These are phyloP conservation scores for Fraxinus latifolia DNA, from an alignment of 305 asterid genomes.

Conservation along the genomic window DNA sequence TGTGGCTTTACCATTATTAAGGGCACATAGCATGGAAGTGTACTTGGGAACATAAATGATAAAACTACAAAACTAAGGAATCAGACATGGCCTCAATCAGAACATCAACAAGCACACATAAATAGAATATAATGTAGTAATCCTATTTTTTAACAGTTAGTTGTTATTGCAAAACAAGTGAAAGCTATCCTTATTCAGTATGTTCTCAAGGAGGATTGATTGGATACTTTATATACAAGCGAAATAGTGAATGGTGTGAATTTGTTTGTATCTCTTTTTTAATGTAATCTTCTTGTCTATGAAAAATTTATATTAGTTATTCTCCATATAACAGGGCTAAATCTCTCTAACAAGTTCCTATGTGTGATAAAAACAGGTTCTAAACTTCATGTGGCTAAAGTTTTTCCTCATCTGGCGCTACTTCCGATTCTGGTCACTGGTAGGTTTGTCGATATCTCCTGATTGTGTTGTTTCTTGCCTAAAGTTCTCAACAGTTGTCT, in stretches of 20 bases:
- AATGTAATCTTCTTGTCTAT: not conserved
- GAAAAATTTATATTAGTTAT: constrained; percentile 2
- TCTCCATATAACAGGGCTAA: constrained; percentile 10
- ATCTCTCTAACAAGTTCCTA: constrained; percentile 7
- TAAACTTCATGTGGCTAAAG: constrained; percentile 97
- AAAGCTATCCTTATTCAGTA: constrained; percentile 4
- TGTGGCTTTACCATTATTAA: not conserved
- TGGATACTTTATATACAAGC: not conserved
- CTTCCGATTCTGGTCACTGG: constrained; percentile 94
- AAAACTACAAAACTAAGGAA: constrained; percentile 13
- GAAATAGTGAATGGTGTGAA: not conserved
- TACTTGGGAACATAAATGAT: constrained; percentile 1
- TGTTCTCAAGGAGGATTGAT: not conserved
- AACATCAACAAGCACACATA: constrained; percentile 1
- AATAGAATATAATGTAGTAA: not conserved
- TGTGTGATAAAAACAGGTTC: constrained; percentile 55
- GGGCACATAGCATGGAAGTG: constrained; percentile 18
- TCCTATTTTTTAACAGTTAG: not conserved
- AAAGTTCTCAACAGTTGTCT: not conserved
- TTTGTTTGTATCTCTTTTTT: not conserved
- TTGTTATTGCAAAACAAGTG: not conserved
- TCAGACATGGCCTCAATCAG: constrained; percentile 11
- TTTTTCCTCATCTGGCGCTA: constrained; percentile 95
- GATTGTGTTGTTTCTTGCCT: constrained; percentile 14
- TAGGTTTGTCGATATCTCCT: constrained; percentile 30